Percentiles rank a stretch among this genome's conserved stretches.
Evolutionary conservation across 768 basidiomycete genomes (phyloP).

Genomic region (Mycena alexandri): DNA sequence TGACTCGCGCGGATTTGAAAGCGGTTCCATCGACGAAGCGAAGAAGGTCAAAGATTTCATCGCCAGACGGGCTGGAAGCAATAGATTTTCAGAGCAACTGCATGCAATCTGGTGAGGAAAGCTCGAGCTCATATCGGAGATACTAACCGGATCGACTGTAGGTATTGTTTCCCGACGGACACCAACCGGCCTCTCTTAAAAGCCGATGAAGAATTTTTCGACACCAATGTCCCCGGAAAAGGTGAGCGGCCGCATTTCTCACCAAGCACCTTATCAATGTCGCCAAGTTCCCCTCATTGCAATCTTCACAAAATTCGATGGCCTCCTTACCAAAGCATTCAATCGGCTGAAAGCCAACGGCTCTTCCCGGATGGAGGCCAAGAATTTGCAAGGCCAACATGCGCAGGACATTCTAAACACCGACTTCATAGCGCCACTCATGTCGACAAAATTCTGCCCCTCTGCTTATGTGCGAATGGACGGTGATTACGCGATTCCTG

Average conservation of each 20-base stretch:
- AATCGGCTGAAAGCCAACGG: slow-evolving; percentile 32
- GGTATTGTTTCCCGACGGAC: slow-evolving; percentile 57
- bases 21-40: slow-evolving; percentile 47
- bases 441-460: background rate
- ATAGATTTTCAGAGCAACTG: slow-evolving; percentile 43
- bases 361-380: background rate
- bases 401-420: background rate
- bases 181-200: slow-evolving; percentile 44
- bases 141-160: too few relatives aligned
- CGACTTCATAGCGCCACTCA: background rate
- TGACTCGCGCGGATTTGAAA: slow-evolving; percentile 46
- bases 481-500: background rate
- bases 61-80: slow-evolving; percentile 35
- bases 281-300: slow-evolving; percentile 52
- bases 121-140: background rate
- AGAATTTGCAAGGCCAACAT: background rate
- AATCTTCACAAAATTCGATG: slow-evolving; percentile 56
- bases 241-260: slow-evolving; percentile 36
- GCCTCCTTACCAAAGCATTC: slow-evolving; percentile 41
- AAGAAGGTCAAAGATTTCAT: slow-evolving; percentile 49
- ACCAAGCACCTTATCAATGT: background rate
- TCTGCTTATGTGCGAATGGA: slow-evolving; percentile 12
- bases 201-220: slow-evolving; percentile 49
- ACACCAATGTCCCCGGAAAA: slow-evolving; percentile 39
- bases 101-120: slow-evolving; percentile 54